Percentiles rank a stretch among this genome's conserved stretches.
These are phyloP conservation scores for Bifiguratus adelaidae DNA, from an alignment of 192 early-diverging fungal genomes.

Conservation along the genomic window DNA sequence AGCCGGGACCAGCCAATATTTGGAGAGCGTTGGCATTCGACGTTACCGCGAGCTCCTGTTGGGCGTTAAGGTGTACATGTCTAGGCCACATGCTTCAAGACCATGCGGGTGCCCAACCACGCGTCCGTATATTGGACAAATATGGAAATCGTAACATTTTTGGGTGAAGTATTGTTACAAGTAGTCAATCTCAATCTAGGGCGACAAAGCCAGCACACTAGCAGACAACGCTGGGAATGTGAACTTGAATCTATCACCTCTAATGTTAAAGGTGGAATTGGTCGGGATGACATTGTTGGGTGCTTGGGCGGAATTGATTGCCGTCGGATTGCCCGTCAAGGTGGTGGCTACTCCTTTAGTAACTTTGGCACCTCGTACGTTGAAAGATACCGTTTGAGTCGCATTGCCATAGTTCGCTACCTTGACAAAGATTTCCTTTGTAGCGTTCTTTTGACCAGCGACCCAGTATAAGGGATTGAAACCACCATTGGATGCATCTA, in stretches of 20 bases:
- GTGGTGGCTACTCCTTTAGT: conserved; percentile 3
- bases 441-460: conserved; percentile 8
- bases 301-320: conserved; percentile 2
- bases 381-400: conserved; percentile 5
- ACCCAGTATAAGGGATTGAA: conserved; percentile 20
- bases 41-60: neutral
- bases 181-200: too few relatives aligned
- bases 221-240: conserved; percentile 11
- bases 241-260: conserved; percentile 5
- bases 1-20: conserved; percentile 17
- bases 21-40: conserved; percentile 2
- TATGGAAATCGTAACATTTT: too few relatives aligned
- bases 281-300: conserved; percentile 1
- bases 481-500: conserved; percentile 3
- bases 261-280: neutral
- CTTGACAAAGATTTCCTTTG: conserved; percentile 12
- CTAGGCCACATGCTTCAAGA: too few relatives aligned
- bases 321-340: neutral
- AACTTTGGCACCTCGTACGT: conserved; percentile 1
- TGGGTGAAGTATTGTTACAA: too few relatives aligned
- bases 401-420: conserved; percentile 11
- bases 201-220: conserved; percentile 1
- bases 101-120: too few relatives aligned
- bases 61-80: conserved; percentile 2
- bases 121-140: too few relatives aligned